A percentile compares a stretch with the other conserved stretches of the same genome.
Evolutionary conservation across 352 stramenopile genomes (phyloP).

Genomic region (Globisporangium paddicum): DNA sequence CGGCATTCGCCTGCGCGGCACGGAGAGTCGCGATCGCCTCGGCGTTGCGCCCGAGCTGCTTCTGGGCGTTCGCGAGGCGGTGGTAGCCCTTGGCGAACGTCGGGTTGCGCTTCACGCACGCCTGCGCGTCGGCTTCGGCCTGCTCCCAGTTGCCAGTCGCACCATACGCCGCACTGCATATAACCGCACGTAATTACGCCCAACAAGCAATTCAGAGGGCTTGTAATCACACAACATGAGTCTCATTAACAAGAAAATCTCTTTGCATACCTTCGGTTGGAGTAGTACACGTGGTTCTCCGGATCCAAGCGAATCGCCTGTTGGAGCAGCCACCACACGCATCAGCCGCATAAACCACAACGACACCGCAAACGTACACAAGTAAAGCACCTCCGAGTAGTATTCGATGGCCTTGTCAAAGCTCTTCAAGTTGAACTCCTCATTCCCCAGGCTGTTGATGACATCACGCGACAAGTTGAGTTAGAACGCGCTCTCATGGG

Average conservation of each 20-base stretch:
- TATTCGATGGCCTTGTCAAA: constrained; percentile 75
- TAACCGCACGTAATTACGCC: too few species aligned
- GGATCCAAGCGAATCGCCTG: constrained; percentile 75
- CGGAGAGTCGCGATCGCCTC: constrained; percentile 70
- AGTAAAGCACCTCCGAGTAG: constrained; percentile 73
- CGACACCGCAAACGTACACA: not conserved
- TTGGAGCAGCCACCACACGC: not conserved
- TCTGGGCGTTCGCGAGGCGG: constrained; percentile 75
- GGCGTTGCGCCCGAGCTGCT: constrained; percentile 61
- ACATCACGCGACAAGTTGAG: not conserved
- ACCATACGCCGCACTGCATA: constrained; percentile 71
- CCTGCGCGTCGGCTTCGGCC: constrained; percentile 63
- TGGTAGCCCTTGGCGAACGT: constrained; percentile 79
- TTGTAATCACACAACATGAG: too few species aligned
- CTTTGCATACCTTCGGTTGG: constrained; percentile 53
- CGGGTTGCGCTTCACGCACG: constrained; percentile 68
- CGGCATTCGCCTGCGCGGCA: constrained; percentile 25
- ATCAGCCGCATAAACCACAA: not conserved
- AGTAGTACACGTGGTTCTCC: constrained; percentile 83
- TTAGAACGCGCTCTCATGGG: not conserved
- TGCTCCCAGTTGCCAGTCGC: constrained; percentile 64
- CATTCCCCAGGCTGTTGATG: constrained; percentile 59
- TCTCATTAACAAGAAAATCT: not conserved
- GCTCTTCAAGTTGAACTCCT: constrained; percentile 86
- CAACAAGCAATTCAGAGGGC: too few species aligned